Evolutionary conservation across 805 yeast species (phyloP).

Genomic region (Myxozyma mucilagina): DNA sequence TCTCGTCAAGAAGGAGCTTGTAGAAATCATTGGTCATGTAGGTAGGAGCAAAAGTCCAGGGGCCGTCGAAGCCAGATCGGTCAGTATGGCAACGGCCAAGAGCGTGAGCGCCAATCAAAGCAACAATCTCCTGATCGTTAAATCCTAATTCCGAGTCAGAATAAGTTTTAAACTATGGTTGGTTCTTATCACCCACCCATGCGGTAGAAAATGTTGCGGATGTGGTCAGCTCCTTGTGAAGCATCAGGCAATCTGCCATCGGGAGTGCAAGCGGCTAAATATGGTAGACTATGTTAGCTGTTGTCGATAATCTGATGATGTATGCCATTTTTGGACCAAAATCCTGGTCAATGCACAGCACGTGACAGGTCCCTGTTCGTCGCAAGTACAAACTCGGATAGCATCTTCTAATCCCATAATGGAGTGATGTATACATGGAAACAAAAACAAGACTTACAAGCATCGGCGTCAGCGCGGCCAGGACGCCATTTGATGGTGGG

Average conservation of each 20-base stretch:
- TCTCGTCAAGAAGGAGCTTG: constrained; percentile 55
- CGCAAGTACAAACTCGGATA: background rate
- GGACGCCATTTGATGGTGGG: constrained; percentile 72
- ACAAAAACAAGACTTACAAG: constrained; percentile 12
- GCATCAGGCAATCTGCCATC: constrained; percentile 67
- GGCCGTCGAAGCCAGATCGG: constrained; percentile 80
- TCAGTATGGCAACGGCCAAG: constrained; percentile 63
- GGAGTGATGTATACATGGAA: background rate
- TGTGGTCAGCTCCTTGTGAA: constrained; percentile 53
- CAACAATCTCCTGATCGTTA: constrained; percentile 62
- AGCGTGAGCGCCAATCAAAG: constrained; percentile 61
- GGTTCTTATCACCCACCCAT: constrained; percentile 37
- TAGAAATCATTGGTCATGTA: constrained; percentile 69
- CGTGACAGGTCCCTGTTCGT: background rate
- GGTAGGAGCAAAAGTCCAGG: constrained; percentile 82
- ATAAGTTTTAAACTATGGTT: background rate
- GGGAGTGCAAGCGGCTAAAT: constrained; percentile 49
- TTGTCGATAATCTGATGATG: background rate
- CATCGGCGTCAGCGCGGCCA: constrained; percentile 55
- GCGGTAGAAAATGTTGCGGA: constrained; percentile 55
- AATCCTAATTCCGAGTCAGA: constrained; percentile 45
- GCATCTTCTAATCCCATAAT: background rate
- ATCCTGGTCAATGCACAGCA: background rate
- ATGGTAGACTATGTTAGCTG: background rate
- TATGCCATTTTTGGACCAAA: background rate